Evolutionary conservation across 306 rosid species (phyloP).

Genomic region (Lagenaria siceraria): DNA sequence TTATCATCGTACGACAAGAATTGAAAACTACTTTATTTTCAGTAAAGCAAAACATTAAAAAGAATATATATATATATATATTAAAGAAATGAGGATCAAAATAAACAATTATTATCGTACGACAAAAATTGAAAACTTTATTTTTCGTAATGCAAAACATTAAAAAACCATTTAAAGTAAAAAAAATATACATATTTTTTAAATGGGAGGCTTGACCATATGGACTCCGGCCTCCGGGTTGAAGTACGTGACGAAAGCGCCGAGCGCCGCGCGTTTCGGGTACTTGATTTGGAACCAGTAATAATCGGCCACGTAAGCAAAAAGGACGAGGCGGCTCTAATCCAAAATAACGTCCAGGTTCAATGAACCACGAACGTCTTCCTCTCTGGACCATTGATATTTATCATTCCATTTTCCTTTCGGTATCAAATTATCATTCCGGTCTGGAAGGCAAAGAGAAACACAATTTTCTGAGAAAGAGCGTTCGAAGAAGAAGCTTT

Average conservation of each 20-base stretch:
- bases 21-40: background rate
- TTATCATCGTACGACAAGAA: background rate
- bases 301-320: conserved; percentile 5
- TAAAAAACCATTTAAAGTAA: background rate
- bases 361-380: conserved; percentile 32
- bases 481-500: background rate
- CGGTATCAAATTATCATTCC: background rate
- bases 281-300: conserved; percentile 1
- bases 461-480: background rate
- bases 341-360: conserved; percentile 36
- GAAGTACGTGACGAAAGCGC: conserved; percentile 26
- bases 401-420: background rate
- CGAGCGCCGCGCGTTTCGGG: conserved; percentile 15
- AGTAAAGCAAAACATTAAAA: background rate
- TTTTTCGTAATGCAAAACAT: background rate
- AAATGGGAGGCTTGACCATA: background rate
- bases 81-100: too few species aligned
- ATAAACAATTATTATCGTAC: background rate
- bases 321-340: background rate
- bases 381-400: background rate
- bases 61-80: background rate
- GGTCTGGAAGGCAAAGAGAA: background rate
- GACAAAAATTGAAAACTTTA: background rate
- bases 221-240: background rate
- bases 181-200: background rate